phyloP scores from a whole-genome alignment of 768 basidiomycete species.

The Lepiota venenata region DNA sequence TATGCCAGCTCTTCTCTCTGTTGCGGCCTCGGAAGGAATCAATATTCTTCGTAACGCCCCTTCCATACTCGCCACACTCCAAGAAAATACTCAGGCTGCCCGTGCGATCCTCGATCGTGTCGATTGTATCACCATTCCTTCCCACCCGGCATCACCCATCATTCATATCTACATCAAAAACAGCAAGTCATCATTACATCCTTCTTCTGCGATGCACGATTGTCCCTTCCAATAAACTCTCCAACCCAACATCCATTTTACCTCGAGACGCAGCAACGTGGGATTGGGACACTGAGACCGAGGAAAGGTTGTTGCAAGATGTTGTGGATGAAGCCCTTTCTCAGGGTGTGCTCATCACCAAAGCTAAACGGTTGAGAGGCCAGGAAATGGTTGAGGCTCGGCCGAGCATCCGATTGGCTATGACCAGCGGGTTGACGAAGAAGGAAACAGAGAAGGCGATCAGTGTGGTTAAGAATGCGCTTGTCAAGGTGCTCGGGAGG shows the following conservation, averaged over 20 bases:
- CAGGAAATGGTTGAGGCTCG: constrained; percentile 82
- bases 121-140: constrained; percentile 79
- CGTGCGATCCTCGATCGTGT: constrained; percentile 80
- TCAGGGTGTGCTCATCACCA: constrained; percentile 84
- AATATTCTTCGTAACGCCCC: constrained; percentile 74
- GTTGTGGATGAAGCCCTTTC: constrained; percentile 84
- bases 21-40: constrained; percentile 84
- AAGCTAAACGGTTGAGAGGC: constrained; percentile 75
- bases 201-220: constrained; percentile 21
- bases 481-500: constrained; percentile 70
- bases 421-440: constrained; percentile 74
- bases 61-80: constrained; percentile 69
- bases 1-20: constrained; percentile 86
- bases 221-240: constrained; percentile 9
- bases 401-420: constrained; percentile 83
- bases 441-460: constrained; percentile 94
- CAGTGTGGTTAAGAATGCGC: constrained; percentile 63
- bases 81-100: constrained; percentile 76
- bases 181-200: constrained; percentile 22
- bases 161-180: constrained; percentile 76
- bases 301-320: constrained; percentile 85
- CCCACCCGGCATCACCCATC: constrained; percentile 81
- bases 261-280: constrained; percentile 39
- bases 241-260: constrained; percentile 7
- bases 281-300: constrained; percentile 58